Base-by-base conservation (phyloP, 2,329 filamentous ascomycete genomes). In the Ascochyta rabiei region DNA sequence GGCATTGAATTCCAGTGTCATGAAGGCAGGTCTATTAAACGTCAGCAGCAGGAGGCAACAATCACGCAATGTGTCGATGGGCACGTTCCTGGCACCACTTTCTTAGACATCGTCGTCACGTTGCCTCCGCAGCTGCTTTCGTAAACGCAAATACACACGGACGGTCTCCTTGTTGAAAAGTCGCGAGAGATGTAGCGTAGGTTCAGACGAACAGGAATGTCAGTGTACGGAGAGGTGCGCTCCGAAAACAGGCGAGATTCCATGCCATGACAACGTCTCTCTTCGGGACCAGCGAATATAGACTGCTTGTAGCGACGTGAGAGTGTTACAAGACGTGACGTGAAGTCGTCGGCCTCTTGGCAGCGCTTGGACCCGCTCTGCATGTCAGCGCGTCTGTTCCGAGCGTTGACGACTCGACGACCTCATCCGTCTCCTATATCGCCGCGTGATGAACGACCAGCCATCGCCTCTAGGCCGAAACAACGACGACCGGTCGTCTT, bases 391-490 rank as follows among this genome's bases (percentile, higher is more conserved):
- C 46, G 37, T 50, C 35, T 7, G 52, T 55, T 55, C 52, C 52
- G 52, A 55, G 24, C 16, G 34, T 21, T 33, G 41, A 26, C 42
- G 18, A 38, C 23, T 50, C 24, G 31, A 37, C 37, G n/a, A 33
- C 42, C 23, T 16, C 61, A 58, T 52, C 62, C 43, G 35, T 44
- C 48, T 35, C 31, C 45, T 39, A 34, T 24, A 34, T 28, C 59
- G 51, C 41, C 49, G 56, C 60, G 57, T 55, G 43, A 72, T 73
- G 69, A 66, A 63, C 61, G 56, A 64, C 30, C 57, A 62, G 34
- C 48, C 53, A 15, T 65, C 60, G 45, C 47, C 59, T n/a, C 33
- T 56, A 33, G 50, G 44, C 19, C 56, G 48, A 26, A 56, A 59
- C 43, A 67, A 67, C 26, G 66, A 64, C 37, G 67, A 67, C 8